Percentiles rank a stretch among this genome's conserved stretches.
Evolutionary conservation across 2,329 filamentous ascomycete species (phyloP).

Genomic region (Paraphaeosphaeria sporulosa): DNA sequence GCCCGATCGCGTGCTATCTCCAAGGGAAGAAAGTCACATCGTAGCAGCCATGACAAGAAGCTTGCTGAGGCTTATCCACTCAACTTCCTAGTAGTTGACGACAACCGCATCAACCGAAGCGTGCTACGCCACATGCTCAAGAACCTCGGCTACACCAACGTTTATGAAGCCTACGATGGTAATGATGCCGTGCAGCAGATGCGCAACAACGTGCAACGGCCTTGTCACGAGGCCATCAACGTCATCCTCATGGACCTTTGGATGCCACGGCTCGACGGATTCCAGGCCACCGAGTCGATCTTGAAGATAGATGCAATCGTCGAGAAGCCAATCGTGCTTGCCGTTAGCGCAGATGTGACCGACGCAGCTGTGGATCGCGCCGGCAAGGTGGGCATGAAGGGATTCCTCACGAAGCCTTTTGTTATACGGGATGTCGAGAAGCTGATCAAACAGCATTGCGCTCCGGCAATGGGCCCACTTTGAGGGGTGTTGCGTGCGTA

Average conservation of each 20-base stretch:
- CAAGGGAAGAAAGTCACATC: conserved; percentile 25
- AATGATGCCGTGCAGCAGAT: conserved; percentile 71
- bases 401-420: conserved; percentile 74
- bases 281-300: conserved; percentile 71
- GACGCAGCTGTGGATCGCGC: conserved; percentile 68
- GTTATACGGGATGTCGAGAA: conserved; percentile 68
- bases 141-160: conserved; percentile 70
- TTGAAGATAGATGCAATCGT: conserved; percentile 58
- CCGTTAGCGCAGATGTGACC: conserved; percentile 72
- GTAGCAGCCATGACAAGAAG: conserved; percentile 59
- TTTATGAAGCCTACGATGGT: conserved; percentile 73
- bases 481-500: neutral
- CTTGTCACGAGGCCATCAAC: conserved; percentile 57
- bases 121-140: conserved; percentile 71
- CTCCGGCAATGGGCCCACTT: conserved; percentile 16
- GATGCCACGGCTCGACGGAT: conserved; percentile 79
- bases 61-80: conserved; percentile 68
- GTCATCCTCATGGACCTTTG: conserved; percentile 77
- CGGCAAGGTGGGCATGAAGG: conserved; percentile 69
- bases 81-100: conserved; percentile 74
- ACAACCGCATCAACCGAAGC: conserved; percentile 75
- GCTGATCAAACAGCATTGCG: conserved; percentile 62
- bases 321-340: conserved; percentile 59
- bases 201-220: conserved; percentile 46
- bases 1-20: conserved; percentile 27